These are phyloP conservation scores for Lipomyces sp. DNA, from an alignment of 805 yeast genomes.

Conservation along the genomic window DNA sequence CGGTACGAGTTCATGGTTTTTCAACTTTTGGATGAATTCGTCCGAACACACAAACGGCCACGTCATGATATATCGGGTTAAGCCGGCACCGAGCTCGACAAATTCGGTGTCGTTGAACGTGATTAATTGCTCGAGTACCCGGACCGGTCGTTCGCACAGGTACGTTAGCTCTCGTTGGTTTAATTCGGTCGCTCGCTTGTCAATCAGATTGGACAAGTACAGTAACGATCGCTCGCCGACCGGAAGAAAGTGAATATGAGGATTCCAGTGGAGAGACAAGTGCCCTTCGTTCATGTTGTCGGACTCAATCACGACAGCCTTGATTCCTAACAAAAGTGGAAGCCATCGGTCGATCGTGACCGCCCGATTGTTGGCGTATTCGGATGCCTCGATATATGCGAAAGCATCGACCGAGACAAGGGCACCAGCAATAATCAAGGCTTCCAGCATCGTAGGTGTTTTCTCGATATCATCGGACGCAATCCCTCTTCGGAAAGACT, in stretches of 20 bases:
- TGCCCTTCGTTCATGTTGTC: slow-evolving; percentile 28
- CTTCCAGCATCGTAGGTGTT: slow-evolving; percentile 31
- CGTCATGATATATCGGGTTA: slow-evolving; percentile 35
- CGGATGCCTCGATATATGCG: slow-evolving; percentile 31
- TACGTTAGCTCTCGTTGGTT: slow-evolving; percentile 34
- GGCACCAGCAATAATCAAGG: slow-evolving; percentile 35
- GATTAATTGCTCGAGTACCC: slow-evolving; percentile 35
- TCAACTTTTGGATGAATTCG: slow-evolving; percentile 33
- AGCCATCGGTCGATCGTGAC: slow-evolving; percentile 37
- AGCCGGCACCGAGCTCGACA: slow-evolving; percentile 33
- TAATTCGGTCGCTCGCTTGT: slow-evolving; percentile 35
- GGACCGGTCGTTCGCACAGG: slow-evolving; percentile 34
- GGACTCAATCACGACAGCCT: slow-evolving; percentile 33
- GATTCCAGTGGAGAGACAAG: slow-evolving; percentile 32
- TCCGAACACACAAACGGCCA: slow-evolving; percentile 38
- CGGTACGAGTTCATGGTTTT: slow-evolving; percentile 32
- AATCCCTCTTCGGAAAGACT: slow-evolving; percentile 28
- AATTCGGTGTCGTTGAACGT: slow-evolving; percentile 36
- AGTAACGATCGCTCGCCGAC: slow-evolving; percentile 35
- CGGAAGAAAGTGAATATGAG: slow-evolving; percentile 33
- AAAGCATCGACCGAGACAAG: slow-evolving; percentile 35
- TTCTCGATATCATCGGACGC: slow-evolving; percentile 23
- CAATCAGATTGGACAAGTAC: slow-evolving; percentile 31
- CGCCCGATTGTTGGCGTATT: slow-evolving; percentile 27
- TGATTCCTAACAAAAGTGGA: slow-evolving; percentile 34